Evolutionary conservation across 768 basidiomycete species (phyloP), one percentile per base, ranked within the genome.

Genomic region (Pleurotus sapidus): DNA sequence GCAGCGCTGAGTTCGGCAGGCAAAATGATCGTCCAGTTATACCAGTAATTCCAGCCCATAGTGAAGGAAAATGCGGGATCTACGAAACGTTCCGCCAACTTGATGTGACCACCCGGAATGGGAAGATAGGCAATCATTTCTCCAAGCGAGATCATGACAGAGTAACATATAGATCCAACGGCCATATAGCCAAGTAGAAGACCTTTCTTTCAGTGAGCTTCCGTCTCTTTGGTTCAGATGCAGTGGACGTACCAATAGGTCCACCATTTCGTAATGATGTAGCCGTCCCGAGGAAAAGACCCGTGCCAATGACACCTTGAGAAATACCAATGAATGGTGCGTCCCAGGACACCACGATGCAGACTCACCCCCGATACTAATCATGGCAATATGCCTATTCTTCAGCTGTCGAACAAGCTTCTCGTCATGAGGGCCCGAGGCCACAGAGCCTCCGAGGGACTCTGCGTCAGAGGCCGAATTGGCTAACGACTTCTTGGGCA

Each of bases 321-420:
- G 18, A 27, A 24, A 45, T 1, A 8, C 12, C 46, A 25, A 56
- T 17, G 5, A 18, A 23, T 3, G 8, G 5, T 9, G 15, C 6
- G 15, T 18, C 18, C 8, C 30, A 30, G 18, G 30, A 8, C 8
- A 56, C 9, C 2, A 11, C 24, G 5, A 43, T 55, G 20, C 24
- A 34, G 12, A 30, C 55, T 17, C 34, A 56, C 55, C 55, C 6
- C 55, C 55, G 48, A 51, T 77, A 87, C 88, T 89, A 62, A 91
- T 91, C 89, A 91, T 90, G 49, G 89, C 87, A 58, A 92, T 79
- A 67, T 92, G 91, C 14, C 90, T 77, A 64, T 89, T 90, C 68
- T 88, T 88, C 61, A 88, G 72, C 68, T 88, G 86, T 48, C 86
- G 78, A 9, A 79, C 72, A 40, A 87, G 81, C 45, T 68, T 68